A percentile compares a stretch with the other conserved stretches of the same genome.
Conservation (phyloP, 805 yeast species). For the Saccharomycopsis babjevae region DNA sequence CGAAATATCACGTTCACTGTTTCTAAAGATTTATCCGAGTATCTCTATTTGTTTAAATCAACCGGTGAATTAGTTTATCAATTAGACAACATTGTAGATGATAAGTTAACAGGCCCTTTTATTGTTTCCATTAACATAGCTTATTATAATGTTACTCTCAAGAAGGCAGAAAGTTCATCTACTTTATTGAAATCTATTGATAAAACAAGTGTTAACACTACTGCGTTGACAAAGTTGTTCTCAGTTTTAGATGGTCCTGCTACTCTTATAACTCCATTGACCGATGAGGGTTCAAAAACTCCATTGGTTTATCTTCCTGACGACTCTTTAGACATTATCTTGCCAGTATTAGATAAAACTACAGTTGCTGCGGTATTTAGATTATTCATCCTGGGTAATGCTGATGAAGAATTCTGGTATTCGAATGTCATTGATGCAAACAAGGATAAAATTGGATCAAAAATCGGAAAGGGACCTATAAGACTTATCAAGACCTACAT, state of each 20-base stretch:
- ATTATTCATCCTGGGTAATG: constrained; percentile 63
- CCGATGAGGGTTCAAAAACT: constrained; percentile 22
- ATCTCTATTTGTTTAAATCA: constrained; percentile 37
- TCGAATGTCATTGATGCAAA: constrained; percentile 44
- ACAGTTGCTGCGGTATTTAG: constrained; percentile 40
- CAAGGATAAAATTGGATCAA: constrained; percentile 30
- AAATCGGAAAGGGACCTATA: constrained; percentile 60
- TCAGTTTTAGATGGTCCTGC: constrained; percentile 27
- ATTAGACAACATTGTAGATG: constrained; percentile 52
- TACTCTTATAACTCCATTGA: constrained; percentile 30
- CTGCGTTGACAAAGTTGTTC: not conserved
- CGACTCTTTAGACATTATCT: constrained; percentile 26
- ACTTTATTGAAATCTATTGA: not conserved
- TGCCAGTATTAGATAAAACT: constrained; percentile 48
- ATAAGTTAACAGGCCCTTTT: constrained; percentile 51
- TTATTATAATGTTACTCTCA: constrained; percentile 31
- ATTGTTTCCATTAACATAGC: constrained; percentile 39
- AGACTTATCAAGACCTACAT: constrained; percentile 55
- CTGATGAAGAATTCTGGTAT: constrained; percentile 81
- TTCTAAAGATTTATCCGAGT: constrained; percentile 57
- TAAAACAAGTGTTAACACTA: not conserved
- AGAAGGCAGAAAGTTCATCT: not conserved
- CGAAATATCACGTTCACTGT: constrained; percentile 37
- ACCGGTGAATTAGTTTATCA: constrained; percentile 40
- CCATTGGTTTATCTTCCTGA: constrained; percentile 40